Conservation (phyloP, 306 rosid species). For the Boehmeria nivea region DNA sequence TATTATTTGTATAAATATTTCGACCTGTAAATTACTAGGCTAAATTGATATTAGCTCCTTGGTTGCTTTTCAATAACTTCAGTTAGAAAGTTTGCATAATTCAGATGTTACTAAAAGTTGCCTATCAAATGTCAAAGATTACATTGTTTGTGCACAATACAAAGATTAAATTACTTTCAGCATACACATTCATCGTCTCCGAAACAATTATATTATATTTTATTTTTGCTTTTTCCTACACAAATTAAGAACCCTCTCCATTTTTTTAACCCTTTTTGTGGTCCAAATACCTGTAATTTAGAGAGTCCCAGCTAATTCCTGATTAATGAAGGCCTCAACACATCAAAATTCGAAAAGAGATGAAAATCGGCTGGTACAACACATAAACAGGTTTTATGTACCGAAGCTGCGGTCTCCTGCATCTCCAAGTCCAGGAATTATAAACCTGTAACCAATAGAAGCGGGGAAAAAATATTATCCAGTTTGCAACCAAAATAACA, state of each 20-base stretch:
- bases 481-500: background rate
- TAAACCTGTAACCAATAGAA: conserved; percentile 47
- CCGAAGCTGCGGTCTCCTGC: conserved; percentile 96
- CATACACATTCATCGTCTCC: background rate
- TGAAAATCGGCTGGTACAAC: background rate
- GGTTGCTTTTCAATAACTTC: no score
- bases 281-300: no score
- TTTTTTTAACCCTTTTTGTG: background rate
- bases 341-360: conserved; percentile 32
- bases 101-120: no score
- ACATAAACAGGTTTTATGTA: conserved; percentile 38
- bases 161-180: background rate
- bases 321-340: background rate
- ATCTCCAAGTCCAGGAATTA: conserved; percentile 96
- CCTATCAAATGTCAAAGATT: no score
- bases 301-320: background rate
- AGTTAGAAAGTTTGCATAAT: no score
- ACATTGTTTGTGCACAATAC: no score
- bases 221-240: no score
- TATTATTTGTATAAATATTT: no score
- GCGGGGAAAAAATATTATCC: background rate
- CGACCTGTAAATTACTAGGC: no score
- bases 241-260: background rate
- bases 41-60: background rate
- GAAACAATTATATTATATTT: background rate